A percentile compares a stretch with the other conserved stretches of the same genome.
Conservation (phyloP, 306 rosid genomes). For the Gleditsia sinensis region DNA sequence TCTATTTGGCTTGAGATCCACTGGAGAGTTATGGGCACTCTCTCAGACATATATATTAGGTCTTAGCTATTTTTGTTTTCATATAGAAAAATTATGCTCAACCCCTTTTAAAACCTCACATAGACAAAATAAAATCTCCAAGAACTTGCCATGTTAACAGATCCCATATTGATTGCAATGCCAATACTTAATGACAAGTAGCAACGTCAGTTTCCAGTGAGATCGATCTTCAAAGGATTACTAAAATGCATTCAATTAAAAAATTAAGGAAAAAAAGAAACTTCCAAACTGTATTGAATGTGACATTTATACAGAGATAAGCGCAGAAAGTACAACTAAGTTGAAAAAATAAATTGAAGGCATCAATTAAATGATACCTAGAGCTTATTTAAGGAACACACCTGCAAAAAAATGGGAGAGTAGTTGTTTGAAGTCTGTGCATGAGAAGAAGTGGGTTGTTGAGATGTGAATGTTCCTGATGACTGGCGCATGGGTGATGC, state of each 20-base stretch:
- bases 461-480: conserved; percentile 66
- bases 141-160: not conserved
- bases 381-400: conserved; percentile 37
- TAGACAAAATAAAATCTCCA: not conserved
- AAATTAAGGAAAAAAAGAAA: not conserved
- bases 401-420: conserved; percentile 99
- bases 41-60: not conserved
- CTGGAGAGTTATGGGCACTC: not conserved
- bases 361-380: not conserved
- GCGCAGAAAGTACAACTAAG: conserved; percentile 15
- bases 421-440: conserved; percentile 65
- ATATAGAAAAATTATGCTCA: not conserved
- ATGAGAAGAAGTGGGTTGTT: conserved; percentile 66
- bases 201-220: not conserved
- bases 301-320: not conserved
- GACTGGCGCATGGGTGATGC: conserved; percentile 78
- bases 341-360: not conserved
- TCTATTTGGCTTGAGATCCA: not conserved
- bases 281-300: not conserved
- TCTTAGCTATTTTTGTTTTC: not conserved
- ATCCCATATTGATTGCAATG: not conserved
- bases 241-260: not conserved
- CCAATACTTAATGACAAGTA: not conserved
- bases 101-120: not conserved
- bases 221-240: conserved; percentile 3